Evolutionary conservation across 805 yeast species (phyloP), one percentile per base, ranked within the genome.

Genomic region (Saturnispora bothae): DNA sequence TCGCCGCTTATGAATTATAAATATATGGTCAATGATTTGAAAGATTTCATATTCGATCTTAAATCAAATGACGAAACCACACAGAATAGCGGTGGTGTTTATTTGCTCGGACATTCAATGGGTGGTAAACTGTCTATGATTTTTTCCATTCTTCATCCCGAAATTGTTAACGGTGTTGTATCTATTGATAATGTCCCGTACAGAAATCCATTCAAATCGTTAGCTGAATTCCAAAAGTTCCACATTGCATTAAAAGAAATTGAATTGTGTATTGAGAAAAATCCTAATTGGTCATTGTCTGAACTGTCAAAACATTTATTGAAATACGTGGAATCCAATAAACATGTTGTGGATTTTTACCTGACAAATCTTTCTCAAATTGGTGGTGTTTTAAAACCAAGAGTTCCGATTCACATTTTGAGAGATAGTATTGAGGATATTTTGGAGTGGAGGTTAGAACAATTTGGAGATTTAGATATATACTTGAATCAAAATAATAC

Each of bases 81-180:
- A n/a, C 39, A 40, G 8, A 16, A 31, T 9, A 40, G 42, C 19
- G 31, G 43, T 52, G 67, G 81, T 10, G 69, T 79, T 14, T 48
- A 81, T 16, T 56, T 81, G 15, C 45, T 60, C 38, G 94, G 94
- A 1, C 92, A 82, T 54, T 81, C 89, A 0, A 80, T 83, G 92
- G 98, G 98, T 4, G 97, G 95, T 3, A 88, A 92, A 52, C 71
- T 86, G 0, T 95, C 82, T 12, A 84, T 92, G 96, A 79, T 85
- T 0, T 66, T 81, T 19, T 81, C 84, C 0, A 58, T 92, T 38
- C 61, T 82, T 37, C 64, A 71, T 28, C 89, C 89, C 0, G 69
- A 74, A 1, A 44, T 74, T 5, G 75, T 66, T 63, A 31, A 66
- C 69, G 68, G 56, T 76, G 46, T 74, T 74, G 23, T 67, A 78